These are phyloP conservation scores for Sporisorium scitamineum DNA, from an alignment of 1,284 basidiomycete species.

Conservation along the genomic window DNA sequence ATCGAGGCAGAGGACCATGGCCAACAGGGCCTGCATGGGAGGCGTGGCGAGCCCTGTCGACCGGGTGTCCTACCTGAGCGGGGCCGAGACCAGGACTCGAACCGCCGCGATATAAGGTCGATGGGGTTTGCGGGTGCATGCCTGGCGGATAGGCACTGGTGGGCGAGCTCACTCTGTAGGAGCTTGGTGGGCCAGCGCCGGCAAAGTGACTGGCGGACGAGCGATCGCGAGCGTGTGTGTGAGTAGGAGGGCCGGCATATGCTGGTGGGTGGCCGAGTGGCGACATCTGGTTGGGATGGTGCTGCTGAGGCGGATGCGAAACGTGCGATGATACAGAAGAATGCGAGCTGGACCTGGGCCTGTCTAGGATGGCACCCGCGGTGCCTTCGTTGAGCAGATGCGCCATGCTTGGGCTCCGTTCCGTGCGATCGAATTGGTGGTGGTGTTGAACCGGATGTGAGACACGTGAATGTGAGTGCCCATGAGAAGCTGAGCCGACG, in stretches of 20 bases:
- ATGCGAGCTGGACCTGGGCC: slow-evolving; percentile 46
- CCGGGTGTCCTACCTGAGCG: slow-evolving; percentile 14
- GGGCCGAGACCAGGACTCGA: slow-evolving; percentile 37
- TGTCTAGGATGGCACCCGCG: slow-evolving; percentile 43
- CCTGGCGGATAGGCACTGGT: slow-evolving; percentile 23
- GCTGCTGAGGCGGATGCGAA: slow-evolving; percentile 31
- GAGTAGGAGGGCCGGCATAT: background rate
- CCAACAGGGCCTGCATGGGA: slow-evolving; percentile 24
- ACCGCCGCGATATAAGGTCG: slow-evolving; percentile 26
- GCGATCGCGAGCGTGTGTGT: slow-evolving; percentile 20
- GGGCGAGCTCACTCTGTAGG: slow-evolving; percentile 28
- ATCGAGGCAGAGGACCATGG: slow-evolving; percentile 19
- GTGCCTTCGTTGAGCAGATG: slow-evolving; percentile 51
- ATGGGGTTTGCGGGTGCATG: slow-evolving; percentile 19
- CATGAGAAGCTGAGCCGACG: slow-evolving; percentile 4
- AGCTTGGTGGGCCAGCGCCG: background rate
- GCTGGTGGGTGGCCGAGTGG: slow-evolving; percentile 19
- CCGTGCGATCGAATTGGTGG: slow-evolving; percentile 19
- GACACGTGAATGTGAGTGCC: slow-evolving; percentile 28
- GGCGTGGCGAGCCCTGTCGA: slow-evolving; percentile 23
- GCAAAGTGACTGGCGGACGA: slow-evolving; percentile 1
- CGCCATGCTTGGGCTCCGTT: slow-evolving; percentile 54
- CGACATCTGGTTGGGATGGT: slow-evolving; percentile 28
- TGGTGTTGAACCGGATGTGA: slow-evolving; percentile 22
- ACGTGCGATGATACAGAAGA: slow-evolving; percentile 46